A percentile compares a stretch with the other conserved stretches of the same genome.
Evolutionary conservation across 495 filamentous ascomycete species (phyloP).

Genomic region (Choiromyces venosus): DNA sequence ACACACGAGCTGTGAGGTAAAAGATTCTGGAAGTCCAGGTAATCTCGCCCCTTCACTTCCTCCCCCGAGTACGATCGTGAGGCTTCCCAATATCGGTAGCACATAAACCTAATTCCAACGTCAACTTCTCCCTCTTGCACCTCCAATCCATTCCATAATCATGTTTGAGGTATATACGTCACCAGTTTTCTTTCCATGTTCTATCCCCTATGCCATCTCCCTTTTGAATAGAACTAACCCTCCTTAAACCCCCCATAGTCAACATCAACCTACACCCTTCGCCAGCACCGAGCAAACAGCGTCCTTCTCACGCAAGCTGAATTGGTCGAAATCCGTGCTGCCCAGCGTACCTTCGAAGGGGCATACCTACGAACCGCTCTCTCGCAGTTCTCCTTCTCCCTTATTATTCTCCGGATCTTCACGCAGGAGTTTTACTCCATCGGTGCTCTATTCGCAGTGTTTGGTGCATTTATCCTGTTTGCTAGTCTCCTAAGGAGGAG

Average conservation of each 20-base stretch:
- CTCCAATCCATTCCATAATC: neutral
- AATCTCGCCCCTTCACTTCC: neutral
- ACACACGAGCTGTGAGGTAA: neutral
- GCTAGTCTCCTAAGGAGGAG: slow-evolving; percentile 76
- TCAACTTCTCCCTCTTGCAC: neutral
- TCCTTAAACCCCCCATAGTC: neutral
- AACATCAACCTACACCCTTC: slow-evolving; percentile 45
- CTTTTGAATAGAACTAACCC: neutral
- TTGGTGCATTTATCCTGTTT: slow-evolving; percentile 75
- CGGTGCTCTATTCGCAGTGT: slow-evolving; percentile 84
- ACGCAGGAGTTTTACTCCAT: slow-evolving; percentile 91
- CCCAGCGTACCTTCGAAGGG: slow-evolving; percentile 94
- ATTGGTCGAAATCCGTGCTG: slow-evolving; percentile 87
- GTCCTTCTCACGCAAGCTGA: slow-evolving; percentile 76
- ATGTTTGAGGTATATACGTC: slow-evolving; percentile 4
- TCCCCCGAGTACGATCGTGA: neutral
- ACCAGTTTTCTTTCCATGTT: neutral
- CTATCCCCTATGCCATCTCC: neutral
- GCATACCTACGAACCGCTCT: slow-evolving; percentile 93
- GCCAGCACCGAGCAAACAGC: slow-evolving; percentile 76
- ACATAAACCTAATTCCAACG: neutral
- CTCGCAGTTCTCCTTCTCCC: slow-evolving; percentile 86
- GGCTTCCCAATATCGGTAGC: neutral
- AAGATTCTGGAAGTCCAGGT: neutral
- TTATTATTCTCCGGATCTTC: slow-evolving; percentile 94